Evolutionary conservation across 2,329 filamentous ascomycete species (phyloP), one percentile per base, ranked within the genome.

Genomic region (Nemania diffusa): DNA sequence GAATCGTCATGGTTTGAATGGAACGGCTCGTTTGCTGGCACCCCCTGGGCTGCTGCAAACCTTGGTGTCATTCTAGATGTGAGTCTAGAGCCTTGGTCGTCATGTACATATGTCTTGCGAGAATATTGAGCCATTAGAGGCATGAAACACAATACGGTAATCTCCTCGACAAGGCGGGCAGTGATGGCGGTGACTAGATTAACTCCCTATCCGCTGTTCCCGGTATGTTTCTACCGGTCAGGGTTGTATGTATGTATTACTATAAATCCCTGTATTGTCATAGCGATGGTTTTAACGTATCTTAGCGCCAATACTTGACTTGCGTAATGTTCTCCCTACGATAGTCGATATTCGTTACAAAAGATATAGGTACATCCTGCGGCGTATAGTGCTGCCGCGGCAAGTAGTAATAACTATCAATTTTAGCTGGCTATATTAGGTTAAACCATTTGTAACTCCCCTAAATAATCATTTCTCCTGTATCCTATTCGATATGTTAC

Each of bases 181-280:
- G 48, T 20, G 27, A 34, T 55, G 44, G 42, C 34, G 42, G 37
- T 42, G 27, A 50, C 57, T 46, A 46, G 40, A 26, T 44, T 6
- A 37, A 22, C 5, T 48, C 22, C 42, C 42, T 34, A 37, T 32
- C 48, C 22, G 17, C 37, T 44, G 44, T 44, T 57, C 26, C 62
- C 32, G 48, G n/a, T 46, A 51, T 20, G n/a, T 48, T 62, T 58
- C 37, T 26, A 65, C 32, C 17, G 29, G 32, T 50, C 42, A n/a
- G 24, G 29, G 26, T 40, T 48, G 44, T 48, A 56, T 42, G 27
- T 20, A 50, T 17, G 13, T 32, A 52, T 27, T 62, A 46, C 17
- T 15, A 52, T 42, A 20, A 44, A 59, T 20, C 60, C 64, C 48
- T 63, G 64, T 52, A 62, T 5, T 15, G 20, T 55, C 37, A 53